Conservation (phyloP, 345 rosid genomes). For the Clausena lansium region DNA sequence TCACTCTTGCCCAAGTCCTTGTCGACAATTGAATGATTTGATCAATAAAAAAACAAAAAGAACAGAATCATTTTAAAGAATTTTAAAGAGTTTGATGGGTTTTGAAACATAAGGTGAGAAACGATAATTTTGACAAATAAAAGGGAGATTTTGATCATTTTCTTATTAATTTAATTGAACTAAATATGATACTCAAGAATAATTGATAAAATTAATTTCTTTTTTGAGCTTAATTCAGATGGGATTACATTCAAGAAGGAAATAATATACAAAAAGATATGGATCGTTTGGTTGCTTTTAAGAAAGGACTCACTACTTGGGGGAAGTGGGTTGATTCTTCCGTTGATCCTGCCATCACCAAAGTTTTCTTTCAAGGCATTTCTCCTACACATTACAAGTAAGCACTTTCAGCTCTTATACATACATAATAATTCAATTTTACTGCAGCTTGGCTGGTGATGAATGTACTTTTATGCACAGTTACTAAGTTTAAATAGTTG, state of each 20-base stretch:
- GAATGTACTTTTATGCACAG: no score
- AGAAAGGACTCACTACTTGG: slow-evolving; percentile 55
- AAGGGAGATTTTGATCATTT: background rate
- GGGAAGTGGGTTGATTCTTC: slow-evolving; percentile 54
- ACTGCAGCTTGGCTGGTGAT: no score
- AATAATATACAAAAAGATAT: slow-evolving; percentile 40
- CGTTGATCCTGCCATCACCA: slow-evolving; percentile 38
- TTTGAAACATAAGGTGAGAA: background rate
- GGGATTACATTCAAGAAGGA: slow-evolving; percentile 53
- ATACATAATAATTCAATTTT: background rate
- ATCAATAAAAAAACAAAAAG: no score
- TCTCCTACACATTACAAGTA: slow-evolving; percentile 59
- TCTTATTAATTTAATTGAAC: background rate
- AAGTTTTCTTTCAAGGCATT: slow-evolving; percentile 55
- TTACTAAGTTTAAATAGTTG: no score
- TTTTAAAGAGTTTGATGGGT: background rate
- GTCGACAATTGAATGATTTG: no score
- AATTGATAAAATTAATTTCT: background rate
- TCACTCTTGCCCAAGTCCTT: no score
- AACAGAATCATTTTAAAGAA: no score
- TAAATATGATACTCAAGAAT: background rate
- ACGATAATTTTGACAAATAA: no score
- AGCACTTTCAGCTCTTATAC: background rate
- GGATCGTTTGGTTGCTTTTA: slow-evolving; percentile 57
- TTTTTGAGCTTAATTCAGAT: slow-evolving; percentile 28